Conservation (phyloP, 768 basidiomycete species). For the Hypholoma fasciculare region DNA sequence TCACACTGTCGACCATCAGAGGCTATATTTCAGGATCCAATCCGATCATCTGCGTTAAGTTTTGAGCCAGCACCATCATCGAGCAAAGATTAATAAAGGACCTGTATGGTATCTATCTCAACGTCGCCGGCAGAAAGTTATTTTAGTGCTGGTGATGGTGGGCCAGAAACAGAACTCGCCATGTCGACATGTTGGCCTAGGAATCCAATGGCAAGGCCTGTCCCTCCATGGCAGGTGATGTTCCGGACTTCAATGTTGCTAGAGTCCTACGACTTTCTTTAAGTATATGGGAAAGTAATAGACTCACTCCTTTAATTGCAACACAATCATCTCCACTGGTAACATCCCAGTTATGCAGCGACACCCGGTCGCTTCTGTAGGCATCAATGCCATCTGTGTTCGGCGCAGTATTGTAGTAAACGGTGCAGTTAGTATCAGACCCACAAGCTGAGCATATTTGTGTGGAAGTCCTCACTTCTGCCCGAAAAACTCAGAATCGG, state of each 20-base stretch:
- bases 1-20: slow-evolving; percentile 53
- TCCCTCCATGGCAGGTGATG: slow-evolving; percentile 58
- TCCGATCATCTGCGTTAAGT: slow-evolving; percentile 39
- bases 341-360: slow-evolving; percentile 57
- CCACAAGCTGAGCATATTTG: not conserved
- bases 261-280: slow-evolving; percentile 42
- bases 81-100: slow-evolving; percentile 14
- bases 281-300: not conserved
- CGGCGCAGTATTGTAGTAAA: slow-evolving; percentile 32
- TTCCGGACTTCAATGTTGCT: slow-evolving; percentile 49
- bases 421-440: not conserved
- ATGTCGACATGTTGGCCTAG: slow-evolving; percentile 58
- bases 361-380: slow-evolving; percentile 48
- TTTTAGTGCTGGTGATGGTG: not conserved
- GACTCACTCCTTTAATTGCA: slow-evolving; percentile 58
- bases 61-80: not conserved
- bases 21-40: slow-evolving; percentile 50
- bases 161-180: slow-evolving; percentile 26
- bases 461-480: slow-evolving; percentile 39
- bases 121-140: slow-evolving; percentile 42
- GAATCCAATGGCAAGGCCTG: slow-evolving; percentile 61
- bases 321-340: slow-evolving; percentile 64
- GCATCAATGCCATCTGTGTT: slow-evolving; percentile 66
- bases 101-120: slow-evolving; percentile 45
- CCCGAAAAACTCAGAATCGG: slow-evolving; percentile 47